Conservation (phyloP, 176 grass and related monocot species). For the Phragmites australis region DNA sequence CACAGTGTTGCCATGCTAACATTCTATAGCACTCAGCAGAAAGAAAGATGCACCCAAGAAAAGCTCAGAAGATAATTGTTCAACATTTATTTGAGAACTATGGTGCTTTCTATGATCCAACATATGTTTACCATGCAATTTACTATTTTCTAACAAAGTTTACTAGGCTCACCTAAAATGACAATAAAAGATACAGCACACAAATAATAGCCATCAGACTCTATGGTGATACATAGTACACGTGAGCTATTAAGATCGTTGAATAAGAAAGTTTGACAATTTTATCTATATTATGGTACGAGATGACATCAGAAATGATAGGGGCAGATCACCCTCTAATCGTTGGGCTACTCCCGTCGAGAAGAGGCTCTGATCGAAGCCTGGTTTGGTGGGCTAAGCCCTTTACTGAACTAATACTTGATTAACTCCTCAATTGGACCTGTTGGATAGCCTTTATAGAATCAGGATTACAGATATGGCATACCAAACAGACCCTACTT, state of each 20-base stretch:
- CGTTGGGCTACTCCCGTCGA: too few species aligned
- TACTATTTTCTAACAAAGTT: neutral
- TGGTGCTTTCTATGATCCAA: neutral
- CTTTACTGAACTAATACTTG: too few species aligned
- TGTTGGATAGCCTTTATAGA: too few species aligned
- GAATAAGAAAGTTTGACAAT: conserved; percentile 7
- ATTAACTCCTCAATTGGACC: too few species aligned
- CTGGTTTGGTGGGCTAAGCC: too few species aligned
- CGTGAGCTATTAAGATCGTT: neutral
- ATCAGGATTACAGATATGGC: too few species aligned
- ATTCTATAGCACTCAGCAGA: neutral
- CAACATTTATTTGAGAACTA: neutral
- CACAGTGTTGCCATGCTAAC: neutral
- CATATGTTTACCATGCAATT: neutral
- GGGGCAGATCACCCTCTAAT: too few species aligned
- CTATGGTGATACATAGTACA: conserved; percentile 4
- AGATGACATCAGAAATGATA: too few species aligned
- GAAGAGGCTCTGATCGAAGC: too few species aligned
- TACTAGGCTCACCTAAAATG: neutral
- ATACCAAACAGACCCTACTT: too few species aligned
- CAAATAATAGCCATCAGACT: neutral
- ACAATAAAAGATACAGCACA: neutral
- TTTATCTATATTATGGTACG: too few species aligned
- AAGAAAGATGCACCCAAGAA: neutral
- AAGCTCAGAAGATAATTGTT: neutral